Conservation (phyloP, 2,329 filamentous ascomycete genomes). For the Metarhizium robertsii region DNA sequence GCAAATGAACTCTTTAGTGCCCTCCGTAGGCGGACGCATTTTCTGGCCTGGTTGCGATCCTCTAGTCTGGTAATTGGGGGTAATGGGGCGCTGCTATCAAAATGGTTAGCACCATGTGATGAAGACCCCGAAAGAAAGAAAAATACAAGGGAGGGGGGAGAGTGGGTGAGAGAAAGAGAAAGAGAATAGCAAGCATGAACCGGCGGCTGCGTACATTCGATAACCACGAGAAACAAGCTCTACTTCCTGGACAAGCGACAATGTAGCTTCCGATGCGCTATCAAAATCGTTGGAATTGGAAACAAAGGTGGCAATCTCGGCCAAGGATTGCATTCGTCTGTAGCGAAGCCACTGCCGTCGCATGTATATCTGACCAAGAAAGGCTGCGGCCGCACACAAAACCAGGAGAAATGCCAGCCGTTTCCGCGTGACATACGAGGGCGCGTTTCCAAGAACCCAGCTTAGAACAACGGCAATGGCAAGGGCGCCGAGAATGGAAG, state of each 20-base stretch:
- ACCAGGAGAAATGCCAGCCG: slow-evolving; percentile 39
- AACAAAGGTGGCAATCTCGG: slow-evolving; percentile 59
- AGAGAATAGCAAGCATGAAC: not conserved
- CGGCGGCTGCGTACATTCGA: slow-evolving; percentile 53
- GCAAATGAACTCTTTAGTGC: slow-evolving; percentile 62
- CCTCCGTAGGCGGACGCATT: slow-evolving; percentile 72
- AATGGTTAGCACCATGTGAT: not conserved
- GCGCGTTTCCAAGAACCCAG: slow-evolving; percentile 51
- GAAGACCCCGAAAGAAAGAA: too few relatives aligned
- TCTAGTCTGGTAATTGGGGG: slow-evolving; percentile 91
- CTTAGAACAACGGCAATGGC: slow-evolving; percentile 63
- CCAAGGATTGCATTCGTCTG: slow-evolving; percentile 63
- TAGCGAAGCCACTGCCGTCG: slow-evolving; percentile 75
- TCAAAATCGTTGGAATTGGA: slow-evolving; percentile 73
- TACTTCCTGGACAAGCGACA: slow-evolving; percentile 87
- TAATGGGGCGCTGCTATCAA: slow-evolving; percentile 66
- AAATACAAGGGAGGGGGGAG: too few relatives aligned
- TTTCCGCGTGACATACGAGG: slow-evolving; percentile 45
- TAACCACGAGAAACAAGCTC: slow-evolving; percentile 89
- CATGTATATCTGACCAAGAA: slow-evolving; percentile 58
- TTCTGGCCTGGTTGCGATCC: slow-evolving; percentile 66
- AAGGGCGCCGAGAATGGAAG: slow-evolving; percentile 40
- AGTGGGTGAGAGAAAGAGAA: too few relatives aligned
- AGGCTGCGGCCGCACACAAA: slow-evolving; percentile 43
- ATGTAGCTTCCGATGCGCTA: slow-evolving; percentile 61